Conservation (phyloP, 176 grass and related monocot genomes). For the Oryza meyeriana region DNA sequence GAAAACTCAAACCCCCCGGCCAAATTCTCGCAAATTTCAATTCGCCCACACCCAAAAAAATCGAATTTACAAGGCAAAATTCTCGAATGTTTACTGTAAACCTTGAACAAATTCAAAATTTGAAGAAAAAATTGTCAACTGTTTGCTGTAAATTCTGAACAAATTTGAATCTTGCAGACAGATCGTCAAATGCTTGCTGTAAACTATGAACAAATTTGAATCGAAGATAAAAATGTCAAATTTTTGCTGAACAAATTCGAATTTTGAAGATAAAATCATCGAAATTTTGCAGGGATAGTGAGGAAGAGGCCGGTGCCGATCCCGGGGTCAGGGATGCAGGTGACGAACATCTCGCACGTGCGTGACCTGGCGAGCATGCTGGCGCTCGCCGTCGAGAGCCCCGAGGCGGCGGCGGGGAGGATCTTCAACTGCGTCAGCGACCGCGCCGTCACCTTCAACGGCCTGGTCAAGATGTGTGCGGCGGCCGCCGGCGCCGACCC, state of each 20-base stretch:
- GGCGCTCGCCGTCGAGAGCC: slow-evolving; percentile 54
- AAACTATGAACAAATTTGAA: background rate
- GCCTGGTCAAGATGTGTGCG: slow-evolving; percentile 72
- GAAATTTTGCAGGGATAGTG: slow-evolving; percentile 62
- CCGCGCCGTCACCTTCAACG: slow-evolving; percentile 83
- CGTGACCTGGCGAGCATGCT: slow-evolving; percentile 84
- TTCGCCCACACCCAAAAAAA: no score
- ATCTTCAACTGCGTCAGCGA: slow-evolving; percentile 85
- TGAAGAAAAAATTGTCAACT: no score
- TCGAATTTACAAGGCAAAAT: no score
- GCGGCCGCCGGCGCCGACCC: slow-evolving; percentile 44
- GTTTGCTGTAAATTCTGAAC: background rate
- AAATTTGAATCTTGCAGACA: background rate
- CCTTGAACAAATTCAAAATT: no score
- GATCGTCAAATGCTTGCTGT: background rate
- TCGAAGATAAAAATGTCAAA: no score
- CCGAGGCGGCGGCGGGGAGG: slow-evolving; percentile 46
- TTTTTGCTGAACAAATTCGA: background rate
- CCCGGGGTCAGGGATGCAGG: slow-evolving; percentile 86
- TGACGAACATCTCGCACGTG: slow-evolving; percentile 79
- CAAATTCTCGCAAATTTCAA: background rate
- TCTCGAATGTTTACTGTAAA: background rate
- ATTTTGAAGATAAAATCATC: background rate
- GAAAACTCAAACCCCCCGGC: background rate
- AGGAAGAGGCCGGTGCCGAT: slow-evolving; percentile 70